Evolutionary conservation across 805 yeast species (phyloP), one percentile per base, ranked within the genome.

Genomic region (Saccharomycopsis javanensis): DNA sequence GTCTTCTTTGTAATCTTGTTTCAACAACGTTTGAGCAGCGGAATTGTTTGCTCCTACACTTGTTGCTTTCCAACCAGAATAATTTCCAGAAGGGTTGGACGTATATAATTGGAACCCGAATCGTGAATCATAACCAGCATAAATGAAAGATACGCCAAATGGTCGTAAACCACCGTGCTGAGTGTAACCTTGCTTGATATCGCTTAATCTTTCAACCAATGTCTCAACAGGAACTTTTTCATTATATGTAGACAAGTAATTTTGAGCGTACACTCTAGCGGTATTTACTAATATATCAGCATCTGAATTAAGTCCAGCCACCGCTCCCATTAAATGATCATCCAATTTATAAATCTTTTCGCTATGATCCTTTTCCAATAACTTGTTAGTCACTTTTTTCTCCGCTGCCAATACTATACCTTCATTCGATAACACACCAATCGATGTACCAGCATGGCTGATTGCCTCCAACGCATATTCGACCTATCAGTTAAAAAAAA

Each of bases 161-260:
- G 99, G 99, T 72, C 99, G 85, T 67, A 94, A 79, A 37, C 99
- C 99, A 68, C 99, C 99, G 68, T 88, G 96, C 72, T 94, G 99
- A 6, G 99, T 94, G 71, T 94, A 94, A 10, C 98, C 97, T 71
- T 94, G 99, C 72, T 94, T 94, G 61, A 88, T 80, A 72, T 94
- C 96, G 74, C 97, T 90, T 62, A 94, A 77, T 62, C 86, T 79
- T 68, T 88, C 88, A 62, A 94, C 97, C 62, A 94, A 80, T 56
- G 84, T 78, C 71, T 90, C 97, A 58, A 92, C 86, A n/a, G 97
- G 97, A 54, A 92, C 87, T 61, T 90, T 90, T 72, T 90, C 96
- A 68, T 87, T 87, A 71, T 90, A 94, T 16, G 87, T 81, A 70
- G 88, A 84, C 64, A 94, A 76, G 71, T 94, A 86, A 63, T 78